phyloP scores from a whole-genome alignment of 345 rosid genomes.

The Bruguiera parviflora region DNA sequence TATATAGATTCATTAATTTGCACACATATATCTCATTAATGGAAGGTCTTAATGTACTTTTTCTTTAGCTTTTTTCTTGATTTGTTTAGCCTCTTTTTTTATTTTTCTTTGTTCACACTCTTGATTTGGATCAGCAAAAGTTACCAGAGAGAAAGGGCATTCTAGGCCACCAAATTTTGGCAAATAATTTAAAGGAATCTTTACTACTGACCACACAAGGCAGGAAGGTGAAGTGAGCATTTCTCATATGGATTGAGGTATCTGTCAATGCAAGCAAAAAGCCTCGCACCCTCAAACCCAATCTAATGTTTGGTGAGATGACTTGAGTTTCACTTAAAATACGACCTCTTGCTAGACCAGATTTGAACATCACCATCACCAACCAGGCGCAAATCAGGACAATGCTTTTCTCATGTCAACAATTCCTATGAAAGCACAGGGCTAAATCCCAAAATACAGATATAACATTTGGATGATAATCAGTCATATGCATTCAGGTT shows the following conservation, averaged over 20 bases:
- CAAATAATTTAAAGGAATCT: neutral
- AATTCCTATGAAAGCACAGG: neutral
- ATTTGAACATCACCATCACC: slow-evolving; percentile 29
- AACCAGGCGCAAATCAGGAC: slow-evolving; percentile 19
- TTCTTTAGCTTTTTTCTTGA: too few species aligned
- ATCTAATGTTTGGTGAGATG: slow-evolving; percentile 31
- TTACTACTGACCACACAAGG: slow-evolving; percentile 22
- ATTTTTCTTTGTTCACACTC: too few species aligned
- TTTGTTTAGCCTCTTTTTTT: too few species aligned
- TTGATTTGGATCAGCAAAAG: too few species aligned
- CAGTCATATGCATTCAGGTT: too few species aligned
- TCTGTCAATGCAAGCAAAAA: slow-evolving; percentile 50
- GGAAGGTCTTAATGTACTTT: too few species aligned
- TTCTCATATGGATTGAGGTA: slow-evolving; percentile 22
- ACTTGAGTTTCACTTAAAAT: slow-evolving; percentile 41
- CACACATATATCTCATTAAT: too few species aligned
- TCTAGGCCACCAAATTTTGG: slow-evolving; percentile 3
- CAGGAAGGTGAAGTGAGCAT: slow-evolving; percentile 47
- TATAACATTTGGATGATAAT: too few species aligned
- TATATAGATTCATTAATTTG: too few species aligned
- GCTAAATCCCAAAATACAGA: too few species aligned
- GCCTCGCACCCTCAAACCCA: slow-evolving; percentile 29
- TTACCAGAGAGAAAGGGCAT: neutral
- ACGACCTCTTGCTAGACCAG: neutral
- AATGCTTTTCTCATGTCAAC: neutral